Evolutionary conservation across 1,284 basidiomycete species (phyloP), one percentile per base, ranked within the genome.

Genomic region (Rhizoctonia solani): DNA sequence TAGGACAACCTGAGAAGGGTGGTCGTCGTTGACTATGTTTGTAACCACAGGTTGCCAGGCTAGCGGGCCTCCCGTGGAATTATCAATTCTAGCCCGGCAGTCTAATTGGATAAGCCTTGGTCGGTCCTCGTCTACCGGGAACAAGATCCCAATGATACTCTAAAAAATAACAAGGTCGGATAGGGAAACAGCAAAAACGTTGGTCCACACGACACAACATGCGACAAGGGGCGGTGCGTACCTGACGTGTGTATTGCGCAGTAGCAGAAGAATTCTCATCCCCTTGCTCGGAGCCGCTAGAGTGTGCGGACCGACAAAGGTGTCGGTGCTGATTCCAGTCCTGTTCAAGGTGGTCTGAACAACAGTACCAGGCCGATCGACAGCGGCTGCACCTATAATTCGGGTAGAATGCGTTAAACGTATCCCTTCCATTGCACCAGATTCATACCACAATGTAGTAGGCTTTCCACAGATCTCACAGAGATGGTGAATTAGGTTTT

Each of bases 231-330:
- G 52, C 37, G 47, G 14, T 21, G 37, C 63, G 37, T 42, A 66
- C 63, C 63, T 66, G 63, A 23, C 63, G 63, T 14, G 63, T 66
- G 41, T 66, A 66, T 32, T 66, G 63, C 63, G 63, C 63, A 66
- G 63, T 39, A 54, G 52, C 41, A 39, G 25, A 27, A 14, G 63
- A 47, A 29, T 29, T 46, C 19, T 54, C 63, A 5, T 66, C 63
- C 16, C 63, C 42, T 2, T 39, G 52, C 9, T 66, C 63, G 21
- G 29, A 46, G 52, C 63, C 42, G 21, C 27, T 47, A 19, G 50
- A 47, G 16, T 44, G 52, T 0, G 37, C 42, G 8, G 63, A 29
- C 19, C 63, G 63, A 13, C 63, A 66, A 21, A 44, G 19, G 19
- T 44, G 41, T 14, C 52, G 39, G 30, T 66, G 63, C 5, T 66